A percentile compares a stretch with the other conserved stretches of the same genome.
Evolutionary conservation across 805 yeast species (phyloP).

Genomic region (Saccharomyces mikatae): DNA sequence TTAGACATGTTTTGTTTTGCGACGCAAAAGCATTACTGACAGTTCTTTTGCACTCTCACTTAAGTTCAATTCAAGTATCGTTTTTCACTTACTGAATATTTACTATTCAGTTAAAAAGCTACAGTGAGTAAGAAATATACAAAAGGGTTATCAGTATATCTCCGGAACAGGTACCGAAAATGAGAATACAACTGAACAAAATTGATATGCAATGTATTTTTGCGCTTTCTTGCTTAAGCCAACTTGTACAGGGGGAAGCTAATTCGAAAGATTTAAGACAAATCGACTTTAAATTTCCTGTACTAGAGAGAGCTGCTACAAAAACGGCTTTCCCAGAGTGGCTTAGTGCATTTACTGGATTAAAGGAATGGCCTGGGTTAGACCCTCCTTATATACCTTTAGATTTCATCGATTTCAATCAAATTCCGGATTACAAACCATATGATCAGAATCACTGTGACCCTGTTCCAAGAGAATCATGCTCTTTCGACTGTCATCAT

Average conservation of each 20-base stretch:
- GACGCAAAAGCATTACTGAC: neutral
- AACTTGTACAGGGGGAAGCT: neutral
- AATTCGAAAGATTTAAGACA: neutral
- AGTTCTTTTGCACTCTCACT: neutral
- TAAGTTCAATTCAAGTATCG: neutral
- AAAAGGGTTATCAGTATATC: neutral
- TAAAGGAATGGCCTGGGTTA: constrained; percentile 68
- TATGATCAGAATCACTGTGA: constrained; percentile 55
- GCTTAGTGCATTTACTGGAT: constrained; percentile 64
- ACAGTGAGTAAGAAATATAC: neutral
- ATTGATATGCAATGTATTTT: neutral
- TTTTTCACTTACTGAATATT: neutral
- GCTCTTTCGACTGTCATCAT: constrained; percentile 77
- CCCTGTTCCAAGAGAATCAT: constrained; percentile 38
- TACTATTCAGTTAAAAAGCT: neutral
- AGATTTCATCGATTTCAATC: constrained; percentile 50
- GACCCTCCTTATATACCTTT: constrained; percentile 81
- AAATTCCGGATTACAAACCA: constrained; percentile 40
- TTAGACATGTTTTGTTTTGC: neutral
- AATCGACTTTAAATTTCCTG: neutral
- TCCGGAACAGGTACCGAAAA: neutral
- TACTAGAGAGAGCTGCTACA: neutral
- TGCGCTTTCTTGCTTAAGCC: neutral
- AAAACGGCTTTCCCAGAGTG: constrained; percentile 62
- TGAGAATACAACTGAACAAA: neutral